phyloP scores from a whole-genome alignment of 768 basidiomycete species.

The Heimioporus sp. region DNA sequence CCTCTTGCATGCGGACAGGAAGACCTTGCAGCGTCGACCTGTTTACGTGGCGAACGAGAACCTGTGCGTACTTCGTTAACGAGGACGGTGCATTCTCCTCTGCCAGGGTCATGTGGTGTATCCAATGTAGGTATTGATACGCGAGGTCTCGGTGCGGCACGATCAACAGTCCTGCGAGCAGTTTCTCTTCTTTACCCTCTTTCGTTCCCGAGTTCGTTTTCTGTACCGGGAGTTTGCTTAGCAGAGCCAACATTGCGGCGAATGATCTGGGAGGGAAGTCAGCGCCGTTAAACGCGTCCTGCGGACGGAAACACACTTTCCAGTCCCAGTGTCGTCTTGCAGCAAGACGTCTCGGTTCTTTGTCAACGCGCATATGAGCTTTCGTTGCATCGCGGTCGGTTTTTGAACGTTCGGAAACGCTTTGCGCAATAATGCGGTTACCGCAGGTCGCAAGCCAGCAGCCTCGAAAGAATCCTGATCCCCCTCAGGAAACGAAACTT shows the following conservation, averaged over 20 bases:
- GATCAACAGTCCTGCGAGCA: constrained; percentile 56
- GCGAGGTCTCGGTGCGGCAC: constrained; percentile 76
- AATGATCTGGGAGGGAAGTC: constrained; percentile 54
- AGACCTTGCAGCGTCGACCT: constrained; percentile 14
- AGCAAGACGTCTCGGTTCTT: constrained; percentile 58
- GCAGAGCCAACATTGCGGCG: constrained; percentile 61
- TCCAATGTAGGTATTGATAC: constrained; percentile 65
- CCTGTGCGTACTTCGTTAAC: constrained; percentile 50
- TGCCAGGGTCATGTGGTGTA: constrained; percentile 45
- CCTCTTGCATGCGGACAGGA: constrained; percentile 26
- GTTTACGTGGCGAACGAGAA: constrained; percentile 55
- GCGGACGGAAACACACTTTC: constrained; percentile 55
- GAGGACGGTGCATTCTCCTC: constrained; percentile 31
- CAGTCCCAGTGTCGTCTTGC: constrained; percentile 72
- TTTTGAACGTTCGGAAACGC: constrained; percentile 61
- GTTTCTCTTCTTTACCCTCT: constrained; percentile 21
- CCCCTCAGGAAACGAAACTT: not conserved
- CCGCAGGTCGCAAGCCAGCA: constrained; percentile 49
- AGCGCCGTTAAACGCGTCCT: not conserved
- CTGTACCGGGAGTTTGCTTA: constrained; percentile 50
- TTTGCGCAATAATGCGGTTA: constrained; percentile 46
- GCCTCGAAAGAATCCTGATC: constrained; percentile 41
- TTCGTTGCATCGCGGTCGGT: constrained; percentile 59
- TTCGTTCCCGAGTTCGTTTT: constrained; percentile 12
- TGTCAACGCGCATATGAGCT: constrained; percentile 61